Evolutionary conservation across 2,329 filamentous ascomycete species (phyloP).

Genomic region (Diplodia scrobiculata): DNA sequence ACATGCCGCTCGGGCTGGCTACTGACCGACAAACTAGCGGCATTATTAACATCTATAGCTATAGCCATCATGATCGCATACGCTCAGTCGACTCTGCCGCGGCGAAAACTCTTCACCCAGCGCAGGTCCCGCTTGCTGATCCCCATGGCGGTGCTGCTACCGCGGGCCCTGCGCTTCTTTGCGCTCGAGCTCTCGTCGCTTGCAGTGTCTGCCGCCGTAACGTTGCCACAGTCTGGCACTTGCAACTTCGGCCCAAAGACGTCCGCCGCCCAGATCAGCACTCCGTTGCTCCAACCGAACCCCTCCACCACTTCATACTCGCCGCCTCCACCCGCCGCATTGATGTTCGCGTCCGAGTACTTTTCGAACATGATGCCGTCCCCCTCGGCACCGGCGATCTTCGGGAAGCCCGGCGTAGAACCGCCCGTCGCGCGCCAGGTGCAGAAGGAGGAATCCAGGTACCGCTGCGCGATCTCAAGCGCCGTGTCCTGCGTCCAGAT

Average conservation of each 20-base stretch:
- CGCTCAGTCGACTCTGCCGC: neutral
- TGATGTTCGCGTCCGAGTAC: constrained; percentile 63
- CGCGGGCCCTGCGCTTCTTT: constrained; percentile 7
- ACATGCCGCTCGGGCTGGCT: neutral
- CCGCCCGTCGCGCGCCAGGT: constrained; percentile 70
- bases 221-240: constrained; percentile 52
- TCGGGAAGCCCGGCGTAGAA: constrained; percentile 57
- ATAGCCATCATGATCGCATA: neutral
- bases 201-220: constrained; percentile 11
- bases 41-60: constrained; percentile 1
- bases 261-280: constrained; percentile 67
- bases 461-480: constrained; percentile 63
- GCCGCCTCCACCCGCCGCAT: constrained; percentile 64
- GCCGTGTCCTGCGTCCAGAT: constrained; percentile 59
- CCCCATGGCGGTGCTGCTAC: constrained; percentile 22
- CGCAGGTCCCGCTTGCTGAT: constrained; percentile 24
- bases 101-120: constrained; percentile 24
- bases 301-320: constrained; percentile 71
- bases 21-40: neutral
- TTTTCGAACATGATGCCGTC: constrained; percentile 71
- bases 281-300: constrained; percentile 71
- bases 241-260: constrained; percentile 60
- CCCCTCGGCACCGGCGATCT: constrained; percentile 53
- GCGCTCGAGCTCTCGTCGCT: constrained; percentile 3
- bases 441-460: constrained; percentile 68